Conservation (phyloP, 1,139 yeast genomes). For the Scheffersomyces insectosa region DNA sequence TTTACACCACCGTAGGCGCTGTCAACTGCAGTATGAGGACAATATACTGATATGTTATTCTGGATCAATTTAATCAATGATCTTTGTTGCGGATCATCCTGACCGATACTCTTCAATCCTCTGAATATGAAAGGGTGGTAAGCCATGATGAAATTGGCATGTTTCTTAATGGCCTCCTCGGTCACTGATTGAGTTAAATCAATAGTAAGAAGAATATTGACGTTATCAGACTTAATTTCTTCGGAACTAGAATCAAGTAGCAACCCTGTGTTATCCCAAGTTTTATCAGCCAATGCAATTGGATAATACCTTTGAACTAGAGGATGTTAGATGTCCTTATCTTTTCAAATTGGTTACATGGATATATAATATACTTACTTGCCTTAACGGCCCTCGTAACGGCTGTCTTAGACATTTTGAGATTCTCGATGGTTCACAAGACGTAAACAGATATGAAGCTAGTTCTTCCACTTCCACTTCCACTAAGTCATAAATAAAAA, state of each 20-base stretch:
- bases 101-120: constrained; percentile 76
- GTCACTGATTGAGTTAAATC: constrained; percentile 86
- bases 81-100: constrained; percentile 74
- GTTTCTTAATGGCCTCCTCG: constrained; percentile 69
- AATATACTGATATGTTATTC: constrained; percentile 80
- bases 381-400: constrained; percentile 49
- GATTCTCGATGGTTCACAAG: background rate
- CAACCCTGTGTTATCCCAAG: constrained; percentile 95
- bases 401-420: constrained; percentile 36
- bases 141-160: constrained; percentile 65
- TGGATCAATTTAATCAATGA: constrained; percentile 73
- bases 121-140: constrained; percentile 95
- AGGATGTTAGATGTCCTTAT: constrained; percentile 11
- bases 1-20: constrained; percentile 91
- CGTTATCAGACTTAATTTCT: constrained; percentile 16
- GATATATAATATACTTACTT: constrained; percentile 24
- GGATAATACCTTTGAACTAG: constrained; percentile 72
- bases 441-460: background rate
- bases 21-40: constrained; percentile 96
- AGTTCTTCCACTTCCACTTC: background rate
- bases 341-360: background rate
- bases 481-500: background rate
- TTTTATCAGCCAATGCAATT: constrained; percentile 68
- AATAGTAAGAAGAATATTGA: constrained; percentile 68
- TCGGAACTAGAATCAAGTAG: constrained; percentile 62